These are phyloP conservation scores for thale cress (Arabidopsis thaliana) DNA, from an alignment of 345 rosid genomes.

Conservation along the genomic window TAIR10.1 NC_003071.7:18307001-18307500, in stretches of 20 bases:
- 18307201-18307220: too few relatives aligned
- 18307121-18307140: too few relatives aligned
- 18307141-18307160: too few relatives aligned
- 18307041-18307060: background rate
- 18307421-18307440: conserved; percentile 11
- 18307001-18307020: background rate
- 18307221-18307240: too few relatives aligned
- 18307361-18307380: background rate
- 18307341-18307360: conserved; percentile 31
- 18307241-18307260: too few relatives aligned
- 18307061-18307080: background rate
- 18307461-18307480: conserved; percentile 1
- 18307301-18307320: background rate
- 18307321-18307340: conserved; percentile 19
- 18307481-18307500: background rate
- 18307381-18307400: background rate
- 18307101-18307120: too few relatives aligned
- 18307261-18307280: background rate
- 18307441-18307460: background rate
- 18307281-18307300: background rate
- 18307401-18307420: background rate
- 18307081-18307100: too few relatives aligned
- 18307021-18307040: background rate
- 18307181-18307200: too few relatives aligned
- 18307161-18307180: too few relatives aligned